Conservation (phyloP, 2,329 filamentous ascomycete genomes). For the Fusarium albidum region DNA sequence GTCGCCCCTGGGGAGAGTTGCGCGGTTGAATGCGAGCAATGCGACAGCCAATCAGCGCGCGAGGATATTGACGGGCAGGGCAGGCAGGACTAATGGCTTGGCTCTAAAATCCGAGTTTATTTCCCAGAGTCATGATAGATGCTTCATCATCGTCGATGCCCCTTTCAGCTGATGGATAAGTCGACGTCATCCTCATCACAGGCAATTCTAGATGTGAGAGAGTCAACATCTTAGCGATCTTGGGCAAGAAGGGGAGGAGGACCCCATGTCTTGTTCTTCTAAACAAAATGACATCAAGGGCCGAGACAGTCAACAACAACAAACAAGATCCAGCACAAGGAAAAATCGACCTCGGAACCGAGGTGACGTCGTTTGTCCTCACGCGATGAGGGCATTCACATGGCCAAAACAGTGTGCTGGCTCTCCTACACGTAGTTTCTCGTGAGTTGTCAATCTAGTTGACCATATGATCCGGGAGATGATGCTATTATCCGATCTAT, state of each 20-base stretch:
- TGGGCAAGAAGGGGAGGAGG: background rate
- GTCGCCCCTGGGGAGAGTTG: background rate
- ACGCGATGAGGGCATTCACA: constrained; percentile 39
- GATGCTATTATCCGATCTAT: constrained; percentile 8
- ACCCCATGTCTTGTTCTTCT: constrained; percentile 12
- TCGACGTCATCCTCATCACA: background rate
- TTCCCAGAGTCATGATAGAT: too few relatives aligned
- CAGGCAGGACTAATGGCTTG: too few relatives aligned
- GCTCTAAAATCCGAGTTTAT: background rate
- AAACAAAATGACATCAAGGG: background rate
- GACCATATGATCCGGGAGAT: constrained; percentile 15
- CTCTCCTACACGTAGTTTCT: constrained; percentile 14
- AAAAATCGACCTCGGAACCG: constrained; percentile 8
- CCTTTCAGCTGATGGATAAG: too few relatives aligned
- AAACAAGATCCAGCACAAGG: constrained; percentile 14
- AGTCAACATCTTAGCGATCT: background rate
- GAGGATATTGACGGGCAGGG: too few relatives aligned
- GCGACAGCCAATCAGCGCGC: constrained; percentile 24
- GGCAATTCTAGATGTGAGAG: background rate
- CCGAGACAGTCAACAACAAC: too few relatives aligned
- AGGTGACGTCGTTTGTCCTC: constrained; percentile 19
- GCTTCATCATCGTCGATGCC: too few relatives aligned
- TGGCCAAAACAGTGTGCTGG: constrained; percentile 10
- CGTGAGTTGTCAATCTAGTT: constrained; percentile 6
- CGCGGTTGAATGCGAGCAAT: constrained; percentile 7